A percentile compares a stretch with the other conserved stretches of the same genome.
phyloP scores from a whole-genome alignment of 2,329 filamentous ascomycete species.

The Cercospora sp. region DNA sequence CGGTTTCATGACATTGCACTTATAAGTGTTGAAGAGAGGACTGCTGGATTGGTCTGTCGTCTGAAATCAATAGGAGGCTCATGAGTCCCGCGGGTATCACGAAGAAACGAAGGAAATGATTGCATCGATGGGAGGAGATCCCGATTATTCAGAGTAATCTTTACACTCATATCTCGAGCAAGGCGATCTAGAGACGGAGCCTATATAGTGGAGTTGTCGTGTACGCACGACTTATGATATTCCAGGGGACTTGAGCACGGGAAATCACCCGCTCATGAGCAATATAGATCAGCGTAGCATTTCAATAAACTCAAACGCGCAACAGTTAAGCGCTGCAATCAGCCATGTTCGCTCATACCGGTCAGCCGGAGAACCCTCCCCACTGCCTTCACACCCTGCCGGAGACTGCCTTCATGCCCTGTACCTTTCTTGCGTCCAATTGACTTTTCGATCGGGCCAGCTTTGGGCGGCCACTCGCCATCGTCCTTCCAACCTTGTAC shows the following conservation, averaged over 20 bases:
- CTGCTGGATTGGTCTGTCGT: background rate
- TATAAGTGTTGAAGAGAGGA: background rate
- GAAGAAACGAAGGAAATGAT: background rate
- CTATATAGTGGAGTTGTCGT: background rate
- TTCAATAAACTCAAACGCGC: background rate
- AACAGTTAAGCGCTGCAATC: background rate
- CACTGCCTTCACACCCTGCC: conserved; percentile 48
- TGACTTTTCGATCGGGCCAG: conserved; percentile 51
- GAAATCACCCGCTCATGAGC: background rate
- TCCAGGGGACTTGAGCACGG: background rate
- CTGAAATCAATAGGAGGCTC: background rate
- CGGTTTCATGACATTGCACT: background rate
- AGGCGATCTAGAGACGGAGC: background rate
- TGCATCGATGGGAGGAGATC: background rate
- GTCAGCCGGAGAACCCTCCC: conserved; percentile 45
- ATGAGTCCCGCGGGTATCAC: background rate
- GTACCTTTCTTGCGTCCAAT: conserved; percentile 42
- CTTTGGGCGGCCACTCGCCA: conserved; percentile 84
- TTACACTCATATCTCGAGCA: background rate
- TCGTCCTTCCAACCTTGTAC: conserved; percentile 91
- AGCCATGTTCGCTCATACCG: conserved; percentile 18
- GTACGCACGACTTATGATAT: background rate
- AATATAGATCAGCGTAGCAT: background rate
- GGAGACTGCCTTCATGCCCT: conserved; percentile 34
- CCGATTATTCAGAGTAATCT: background rate